Conservation (phyloP, 805 yeast species). For the Saccharomycopsis fodiens region DNA sequence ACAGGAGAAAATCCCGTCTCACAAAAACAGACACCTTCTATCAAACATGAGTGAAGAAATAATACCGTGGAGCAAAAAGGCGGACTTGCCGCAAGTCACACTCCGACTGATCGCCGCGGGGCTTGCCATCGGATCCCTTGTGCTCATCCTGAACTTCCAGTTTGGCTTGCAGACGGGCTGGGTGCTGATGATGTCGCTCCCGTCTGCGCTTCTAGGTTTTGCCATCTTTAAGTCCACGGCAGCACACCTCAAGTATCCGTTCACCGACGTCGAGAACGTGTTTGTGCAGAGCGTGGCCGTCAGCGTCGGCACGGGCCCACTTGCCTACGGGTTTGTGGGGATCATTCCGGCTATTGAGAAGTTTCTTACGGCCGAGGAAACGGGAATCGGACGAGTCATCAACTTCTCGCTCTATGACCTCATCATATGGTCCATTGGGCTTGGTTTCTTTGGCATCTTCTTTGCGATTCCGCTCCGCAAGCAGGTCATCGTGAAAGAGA, state of each 20-base stretch:
- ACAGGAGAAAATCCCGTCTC: too few relatives aligned
- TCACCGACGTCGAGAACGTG: slow-evolving; percentile 91
- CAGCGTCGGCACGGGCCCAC: slow-evolving; percentile 96
- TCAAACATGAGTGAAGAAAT: too few relatives aligned
- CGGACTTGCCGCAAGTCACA: slow-evolving; percentile 58
- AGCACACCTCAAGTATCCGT: slow-evolving; percentile 32
- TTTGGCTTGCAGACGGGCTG: slow-evolving; percentile 97
- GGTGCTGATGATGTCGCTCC: slow-evolving; percentile 99
- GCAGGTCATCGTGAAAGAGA: slow-evolving; percentile 82
- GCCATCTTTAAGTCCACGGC: slow-evolving; percentile 64
- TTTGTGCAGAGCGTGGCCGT: slow-evolving; percentile 89
- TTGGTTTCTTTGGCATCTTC: slow-evolving; percentile 92
- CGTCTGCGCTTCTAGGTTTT: slow-evolving; percentile 83
- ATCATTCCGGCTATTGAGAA: slow-evolving; percentile 94
- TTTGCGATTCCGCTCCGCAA: slow-evolving; percentile 84
- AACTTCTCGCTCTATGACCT: slow-evolving; percentile 43
- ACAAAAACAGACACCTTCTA: too few relatives aligned
- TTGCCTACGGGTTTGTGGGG: slow-evolving; percentile 92
- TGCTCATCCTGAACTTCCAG: slow-evolving; percentile 85
- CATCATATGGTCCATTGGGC: slow-evolving; percentile 74
- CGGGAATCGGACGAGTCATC: slow-evolving; percentile 43
- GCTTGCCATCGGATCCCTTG: slow-evolving; percentile 75
- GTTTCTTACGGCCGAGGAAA: slow-evolving; percentile 69
- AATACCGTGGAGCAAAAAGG: slow-evolving; percentile 39
- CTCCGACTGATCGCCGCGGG: slow-evolving; percentile 71